Evolutionary conservation across 345 rosid genomes (phyloP).

Genomic region (Syzygium aqueum): DNA sequence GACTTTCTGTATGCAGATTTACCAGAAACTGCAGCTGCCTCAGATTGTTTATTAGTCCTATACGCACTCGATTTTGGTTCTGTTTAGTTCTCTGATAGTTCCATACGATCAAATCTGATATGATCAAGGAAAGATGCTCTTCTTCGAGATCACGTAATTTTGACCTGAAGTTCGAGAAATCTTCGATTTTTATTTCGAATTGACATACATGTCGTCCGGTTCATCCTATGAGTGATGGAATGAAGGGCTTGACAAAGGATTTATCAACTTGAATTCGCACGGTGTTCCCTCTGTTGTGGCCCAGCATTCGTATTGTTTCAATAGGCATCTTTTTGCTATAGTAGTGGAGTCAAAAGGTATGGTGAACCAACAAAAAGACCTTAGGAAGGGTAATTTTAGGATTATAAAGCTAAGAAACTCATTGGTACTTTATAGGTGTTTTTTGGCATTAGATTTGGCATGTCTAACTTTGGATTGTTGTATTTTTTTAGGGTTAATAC

Average conservation of each 20-base stretch:
- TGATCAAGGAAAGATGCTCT: neutral
- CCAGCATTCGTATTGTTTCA: neutral
- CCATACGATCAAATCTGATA: neutral
- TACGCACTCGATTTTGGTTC: neutral
- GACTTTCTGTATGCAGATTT: neutral
- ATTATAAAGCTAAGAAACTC: too few relatives aligned
- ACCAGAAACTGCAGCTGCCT: neutral
- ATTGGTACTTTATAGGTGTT: neutral
- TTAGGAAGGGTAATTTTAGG: neutral
- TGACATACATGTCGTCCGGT: neutral
- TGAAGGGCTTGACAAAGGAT: neutral
- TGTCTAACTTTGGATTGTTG: neutral
- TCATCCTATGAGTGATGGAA: neutral
- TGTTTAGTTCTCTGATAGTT: neutral
- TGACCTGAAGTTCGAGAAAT: neutral
- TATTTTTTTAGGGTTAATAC: too few relatives aligned
- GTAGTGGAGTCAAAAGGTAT: neutral
- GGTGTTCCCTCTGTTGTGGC: neutral
- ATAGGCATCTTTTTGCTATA: neutral
- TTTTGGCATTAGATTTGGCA: neutral
- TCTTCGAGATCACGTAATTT: neutral
- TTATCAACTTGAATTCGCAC: too few relatives aligned
- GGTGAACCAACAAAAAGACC: neutral
- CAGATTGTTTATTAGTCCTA: neutral
- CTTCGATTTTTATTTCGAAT: too few relatives aligned